Conservation (phyloP, 805 yeast species). For the Starmerella vaccinii region DNA sequence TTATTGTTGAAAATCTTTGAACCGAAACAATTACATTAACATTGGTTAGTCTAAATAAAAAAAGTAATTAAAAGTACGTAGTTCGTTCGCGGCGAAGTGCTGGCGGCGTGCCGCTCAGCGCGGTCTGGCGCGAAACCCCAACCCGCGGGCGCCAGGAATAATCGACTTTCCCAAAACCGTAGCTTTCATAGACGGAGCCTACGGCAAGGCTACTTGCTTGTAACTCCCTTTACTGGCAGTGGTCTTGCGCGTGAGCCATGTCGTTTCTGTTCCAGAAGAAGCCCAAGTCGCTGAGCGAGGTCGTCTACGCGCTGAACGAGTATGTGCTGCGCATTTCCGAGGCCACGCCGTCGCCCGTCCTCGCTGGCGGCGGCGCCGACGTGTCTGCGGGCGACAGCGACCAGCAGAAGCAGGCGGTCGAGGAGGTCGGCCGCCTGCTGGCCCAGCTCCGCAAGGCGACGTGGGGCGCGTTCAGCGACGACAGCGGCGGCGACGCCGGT, state of each 20-base stretch:
- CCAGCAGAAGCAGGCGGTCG: slow-evolving; percentile 30
- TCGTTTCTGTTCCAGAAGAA: slow-evolving; percentile 76
- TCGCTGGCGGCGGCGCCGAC: neutral
- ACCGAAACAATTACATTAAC: too few species aligned
- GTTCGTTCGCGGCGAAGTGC: too few species aligned
- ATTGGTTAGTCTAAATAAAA: too few species aligned
- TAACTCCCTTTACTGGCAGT: neutral
- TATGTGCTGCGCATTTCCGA: slow-evolving; percentile 30
- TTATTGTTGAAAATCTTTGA: too few species aligned
- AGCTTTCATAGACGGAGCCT: neutral
- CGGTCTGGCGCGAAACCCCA: neutral
- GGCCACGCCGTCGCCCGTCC: neutral
- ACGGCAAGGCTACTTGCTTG: neutral
- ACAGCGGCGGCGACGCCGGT: neutral
- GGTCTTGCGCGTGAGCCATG: slow-evolving; percentile 36
- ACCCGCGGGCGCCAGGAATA: neutral
- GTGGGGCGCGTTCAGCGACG: slow-evolving; percentile 12
- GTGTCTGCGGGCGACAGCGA: slow-evolving; percentile 3
- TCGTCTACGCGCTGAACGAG: slow-evolving; percentile 65
- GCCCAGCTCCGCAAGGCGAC: slow-evolving; percentile 18
- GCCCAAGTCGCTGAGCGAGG: slow-evolving; percentile 81
- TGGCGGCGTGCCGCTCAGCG: neutral
- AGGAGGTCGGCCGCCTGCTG: slow-evolving; percentile 21
- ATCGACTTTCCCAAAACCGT: slow-evolving; percentile 1
- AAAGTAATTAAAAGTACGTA: too few species aligned